Percentiles rank a stretch among this genome's conserved stretches.
phyloP scores from a whole-genome alignment of 345 rosid genomes.

The Eutrema japonicum region DNA sequence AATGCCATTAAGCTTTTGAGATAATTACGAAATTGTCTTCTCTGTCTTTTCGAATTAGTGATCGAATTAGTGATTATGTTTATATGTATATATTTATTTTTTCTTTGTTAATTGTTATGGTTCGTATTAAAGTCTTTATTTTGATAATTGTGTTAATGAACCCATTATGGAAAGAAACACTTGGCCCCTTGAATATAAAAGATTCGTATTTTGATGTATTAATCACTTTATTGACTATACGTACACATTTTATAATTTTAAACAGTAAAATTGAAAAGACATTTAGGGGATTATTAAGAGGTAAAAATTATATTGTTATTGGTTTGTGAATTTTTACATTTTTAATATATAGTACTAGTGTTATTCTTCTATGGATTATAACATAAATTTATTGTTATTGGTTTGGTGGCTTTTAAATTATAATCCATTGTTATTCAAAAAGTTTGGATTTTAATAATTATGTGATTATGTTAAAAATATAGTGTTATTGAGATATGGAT shows the following conservation, averaged over 20 bases:
- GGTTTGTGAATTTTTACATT: too few species aligned
- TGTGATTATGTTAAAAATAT: too few species aligned
- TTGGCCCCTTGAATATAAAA: slow-evolving; percentile 20
- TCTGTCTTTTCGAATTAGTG: slow-evolving; percentile 23
- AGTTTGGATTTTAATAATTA: too few species aligned
- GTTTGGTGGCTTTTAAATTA: too few species aligned
- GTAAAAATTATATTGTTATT: too few species aligned
- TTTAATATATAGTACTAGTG: too few species aligned
- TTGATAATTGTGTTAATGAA: slow-evolving; percentile 29
- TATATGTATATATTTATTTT: background rate
- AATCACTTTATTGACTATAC: slow-evolving; percentile 37
- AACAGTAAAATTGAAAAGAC: slow-evolving; percentile 26
- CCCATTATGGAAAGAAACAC: background rate
- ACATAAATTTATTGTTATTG: too few species aligned
- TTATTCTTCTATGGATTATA: too few species aligned
- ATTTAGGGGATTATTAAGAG: background rate
- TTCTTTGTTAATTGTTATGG: slow-evolving; percentile 19
- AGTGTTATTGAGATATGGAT: too few species aligned
- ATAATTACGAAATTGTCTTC: slow-evolving; percentile 51
- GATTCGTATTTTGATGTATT: slow-evolving; percentile 36
- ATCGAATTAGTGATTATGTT: background rate
- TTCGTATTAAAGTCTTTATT: slow-evolving; percentile 21
- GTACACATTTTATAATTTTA: background rate
- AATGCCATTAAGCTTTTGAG: slow-evolving; percentile 44
- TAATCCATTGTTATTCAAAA: too few species aligned